Evolutionary conservation across 2,329 filamentous ascomycete species (phyloP), one percentile per base, ranked within the genome.

Genomic region (Penicillium rolfsii): DNA sequence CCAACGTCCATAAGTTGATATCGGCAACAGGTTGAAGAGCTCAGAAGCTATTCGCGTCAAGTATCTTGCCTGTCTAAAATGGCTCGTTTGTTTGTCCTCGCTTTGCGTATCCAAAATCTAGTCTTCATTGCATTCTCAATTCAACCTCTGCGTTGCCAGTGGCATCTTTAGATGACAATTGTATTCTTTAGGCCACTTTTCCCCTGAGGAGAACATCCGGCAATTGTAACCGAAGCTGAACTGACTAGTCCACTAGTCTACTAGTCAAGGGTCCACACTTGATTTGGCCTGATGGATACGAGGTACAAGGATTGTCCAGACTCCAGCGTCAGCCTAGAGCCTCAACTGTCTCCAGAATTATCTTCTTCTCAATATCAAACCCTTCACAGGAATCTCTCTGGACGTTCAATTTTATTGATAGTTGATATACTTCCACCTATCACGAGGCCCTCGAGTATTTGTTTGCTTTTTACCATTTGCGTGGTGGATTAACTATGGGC

Each of bases 401-500:
- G 7, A 30, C 7, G 4, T 4, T 30, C 7, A n/a, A 48, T 11
- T 7, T 9, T 16, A 24, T 5, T n/a, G 3, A 5, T n/a, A 9
- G 14, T n/a, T 48, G 24, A 8, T 9, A 30, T 30, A 19, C 26
- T 7, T 30, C 26, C 14, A 5, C 6, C 5, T 14, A 30, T 6
- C 2, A 8, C 4, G 24, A 28, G 3, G 16, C 24, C 5, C 4
- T 48, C 0, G 22, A 45, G 16, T 48, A 8, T 48, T 36, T 53
- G 50, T 53, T 53, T 53, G 14, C 22, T n/a, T 45, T 43, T 55
- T 35, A n/a, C 41, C 43, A n/a, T 40, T 52, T 33, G 9, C 33
- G 38, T 30, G 6, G 38, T 46, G 41, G 28, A 45, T 24, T 43
- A 43, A 59, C 30, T 11, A 64, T 65, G 63, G 66, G 64, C 48